A percentile compares a stretch with the other conserved stretches of the same genome.
phyloP scores from a whole-genome alignment of 345 rosid genomes.

The Citrus glauca region DNA sequence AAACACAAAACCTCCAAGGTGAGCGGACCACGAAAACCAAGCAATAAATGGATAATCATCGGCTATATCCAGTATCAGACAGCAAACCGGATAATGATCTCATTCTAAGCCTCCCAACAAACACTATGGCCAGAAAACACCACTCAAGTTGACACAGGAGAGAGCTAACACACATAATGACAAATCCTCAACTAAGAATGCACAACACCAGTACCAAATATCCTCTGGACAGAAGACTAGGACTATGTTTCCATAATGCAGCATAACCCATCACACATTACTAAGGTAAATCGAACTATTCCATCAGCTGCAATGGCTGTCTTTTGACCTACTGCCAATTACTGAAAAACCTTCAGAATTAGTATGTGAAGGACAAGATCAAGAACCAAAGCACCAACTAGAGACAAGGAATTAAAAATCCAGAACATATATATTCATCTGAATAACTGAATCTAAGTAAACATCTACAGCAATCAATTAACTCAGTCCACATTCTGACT shows the following conservation, averaged over 20 bases:
- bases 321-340: background rate
- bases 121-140: background rate
- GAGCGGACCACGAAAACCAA: background rate
- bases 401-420: background rate
- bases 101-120: background rate
- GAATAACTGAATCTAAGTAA: background rate
- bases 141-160: background rate
- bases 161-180: background rate
- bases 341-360: background rate
- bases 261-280: background rate
- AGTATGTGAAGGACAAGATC: background rate
- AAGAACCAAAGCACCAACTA: background rate
- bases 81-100: background rate
- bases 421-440: background rate
- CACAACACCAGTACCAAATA: background rate
- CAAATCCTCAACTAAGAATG: background rate
- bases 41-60: background rate
- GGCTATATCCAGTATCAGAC: background rate
- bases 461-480: background rate
- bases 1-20: background rate
- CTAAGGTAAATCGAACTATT: background rate
- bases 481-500: background rate
- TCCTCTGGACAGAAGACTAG: background rate
- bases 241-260: background rate
- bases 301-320: background rate